Conservation (phyloP, 768 basidiomycete genomes). For the Hysterangium stoloniferum region DNA sequence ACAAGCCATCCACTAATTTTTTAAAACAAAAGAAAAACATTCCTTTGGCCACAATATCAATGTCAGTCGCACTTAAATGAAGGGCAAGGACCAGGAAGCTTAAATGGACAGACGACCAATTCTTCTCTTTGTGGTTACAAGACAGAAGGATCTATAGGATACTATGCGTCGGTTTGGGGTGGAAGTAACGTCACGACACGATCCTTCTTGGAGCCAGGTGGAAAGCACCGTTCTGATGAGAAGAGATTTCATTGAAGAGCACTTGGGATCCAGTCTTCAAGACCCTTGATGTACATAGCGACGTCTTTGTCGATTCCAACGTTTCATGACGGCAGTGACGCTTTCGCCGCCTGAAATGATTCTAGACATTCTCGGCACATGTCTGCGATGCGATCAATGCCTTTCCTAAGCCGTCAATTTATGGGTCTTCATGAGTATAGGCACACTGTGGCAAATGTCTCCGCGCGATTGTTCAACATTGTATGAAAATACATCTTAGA, state of each 20-base stretch:
- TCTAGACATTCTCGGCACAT: constrained; percentile 26
- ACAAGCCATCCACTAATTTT: no score
- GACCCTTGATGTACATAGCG: constrained; percentile 29
- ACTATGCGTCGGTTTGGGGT: no score
- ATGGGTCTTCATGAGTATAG: constrained; percentile 32
- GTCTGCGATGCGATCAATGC: constrained; percentile 30
- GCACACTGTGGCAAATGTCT: constrained; percentile 34
- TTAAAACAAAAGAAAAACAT: no score
- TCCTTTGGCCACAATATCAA: no score
- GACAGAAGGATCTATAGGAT: no score
- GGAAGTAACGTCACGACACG: constrained; percentile 47
- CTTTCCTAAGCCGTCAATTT: constrained; percentile 27
- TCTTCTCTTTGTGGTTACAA: no score
- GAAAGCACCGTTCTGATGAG: constrained; percentile 64
- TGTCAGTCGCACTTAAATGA: no score
- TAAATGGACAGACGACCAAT: no score
- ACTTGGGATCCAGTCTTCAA: constrained; percentile 44
- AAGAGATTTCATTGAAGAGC: constrained; percentile 69
- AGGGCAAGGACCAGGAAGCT: no score
- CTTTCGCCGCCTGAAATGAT: constrained; percentile 25
- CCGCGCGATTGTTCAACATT: constrained; percentile 33
- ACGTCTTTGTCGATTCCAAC: constrained; percentile 53
- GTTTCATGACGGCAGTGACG: constrained; percentile 53
- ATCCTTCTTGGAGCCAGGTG: constrained; percentile 46
- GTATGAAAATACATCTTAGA: constrained; percentile 35